phyloP scores from a whole-genome alignment of 306 rosid species.

The Gleditsia sinensis region DNA sequence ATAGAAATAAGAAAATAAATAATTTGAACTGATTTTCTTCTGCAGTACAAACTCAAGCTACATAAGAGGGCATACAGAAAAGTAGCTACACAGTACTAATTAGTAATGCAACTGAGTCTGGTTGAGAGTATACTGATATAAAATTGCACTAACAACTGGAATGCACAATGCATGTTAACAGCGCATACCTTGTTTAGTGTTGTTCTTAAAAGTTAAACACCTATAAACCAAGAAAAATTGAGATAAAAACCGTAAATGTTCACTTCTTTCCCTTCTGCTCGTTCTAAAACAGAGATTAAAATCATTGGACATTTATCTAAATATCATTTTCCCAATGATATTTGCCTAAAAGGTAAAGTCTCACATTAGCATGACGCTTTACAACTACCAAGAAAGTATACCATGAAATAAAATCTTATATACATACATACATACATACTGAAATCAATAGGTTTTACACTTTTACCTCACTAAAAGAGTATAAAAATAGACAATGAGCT shows the following conservation, averaged over 20 bases:
- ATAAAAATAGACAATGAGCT: conserved; percentile 4
- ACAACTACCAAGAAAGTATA: background rate
- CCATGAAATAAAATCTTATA: conserved; percentile 5
- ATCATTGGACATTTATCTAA: background rate
- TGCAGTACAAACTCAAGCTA: background rate
- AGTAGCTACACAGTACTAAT: too few species aligned
- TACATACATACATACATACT: too few species aligned
- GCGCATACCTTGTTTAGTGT: background rate
- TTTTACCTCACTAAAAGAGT: conserved; percentile 2
- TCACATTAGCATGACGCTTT: background rate
- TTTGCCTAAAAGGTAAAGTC: background rate
- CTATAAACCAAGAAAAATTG: background rate
- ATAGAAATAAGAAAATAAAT: background rate
- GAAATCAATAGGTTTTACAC: background rate
- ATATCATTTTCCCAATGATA: background rate
- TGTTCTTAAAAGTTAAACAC: background rate
- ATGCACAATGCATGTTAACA: background rate
- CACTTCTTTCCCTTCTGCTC: background rate
- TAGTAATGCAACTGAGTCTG: background rate
- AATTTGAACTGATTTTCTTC: too few species aligned
- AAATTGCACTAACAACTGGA: background rate
- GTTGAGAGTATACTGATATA: background rate
- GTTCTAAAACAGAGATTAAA: background rate
- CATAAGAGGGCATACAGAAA: background rate
- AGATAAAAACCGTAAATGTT: background rate